Evolutionary conservation across 1,284 basidiomycete species (phyloP), one percentile per base, ranked within the genome.

Genomic region (Heterobasidion parviporum): DNA sequence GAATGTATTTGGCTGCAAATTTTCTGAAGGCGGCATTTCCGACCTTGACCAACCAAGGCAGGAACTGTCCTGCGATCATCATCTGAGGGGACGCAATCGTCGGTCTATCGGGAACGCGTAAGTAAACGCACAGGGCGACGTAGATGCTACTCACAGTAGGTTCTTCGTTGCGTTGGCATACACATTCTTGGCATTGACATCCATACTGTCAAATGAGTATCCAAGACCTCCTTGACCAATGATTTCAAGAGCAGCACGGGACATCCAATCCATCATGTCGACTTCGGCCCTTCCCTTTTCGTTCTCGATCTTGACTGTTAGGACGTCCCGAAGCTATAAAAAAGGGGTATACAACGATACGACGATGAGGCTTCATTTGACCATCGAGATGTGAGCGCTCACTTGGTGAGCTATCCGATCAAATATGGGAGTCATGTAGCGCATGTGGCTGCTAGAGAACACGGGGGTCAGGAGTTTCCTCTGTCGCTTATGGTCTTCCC

Each of bases 191-290:
- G 1, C 68, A 3, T 36, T 49, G 8, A 34, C 34, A 15, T 54
- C 41, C 32, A 54, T 9, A 35, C 26, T 47, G 55, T 74, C 70
- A 54, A 78, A 77, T 0, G 72, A 71, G 58, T 75, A 70, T 3
- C 76, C 72, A 18, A 74, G 59, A 1, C 71, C 72, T 33, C 61
- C 69, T 55, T 68, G 65, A 3, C 69, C 68, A 36, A 71, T 64
- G 26, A 68, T 62, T 54, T 71, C 68, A 12, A 70, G 58, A 6
- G 74, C 71, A 4, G 67, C 65, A 14, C 69, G 66, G 2, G 68
- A 63, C 67, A 72, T 70, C 73, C 73, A 76, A n/a, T 68, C 62
- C 15, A 72, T 56, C 26, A 73, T 55, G 54, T 74, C 69, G n/a
- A 71, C 58, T 53, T 73, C 65, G 26, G 26, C 26, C 26, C 26